These are phyloP conservation scores for Globisporangium nagaii DNA, from an alignment of 352 stramenopile species.

Conservation along the genomic window DNA sequence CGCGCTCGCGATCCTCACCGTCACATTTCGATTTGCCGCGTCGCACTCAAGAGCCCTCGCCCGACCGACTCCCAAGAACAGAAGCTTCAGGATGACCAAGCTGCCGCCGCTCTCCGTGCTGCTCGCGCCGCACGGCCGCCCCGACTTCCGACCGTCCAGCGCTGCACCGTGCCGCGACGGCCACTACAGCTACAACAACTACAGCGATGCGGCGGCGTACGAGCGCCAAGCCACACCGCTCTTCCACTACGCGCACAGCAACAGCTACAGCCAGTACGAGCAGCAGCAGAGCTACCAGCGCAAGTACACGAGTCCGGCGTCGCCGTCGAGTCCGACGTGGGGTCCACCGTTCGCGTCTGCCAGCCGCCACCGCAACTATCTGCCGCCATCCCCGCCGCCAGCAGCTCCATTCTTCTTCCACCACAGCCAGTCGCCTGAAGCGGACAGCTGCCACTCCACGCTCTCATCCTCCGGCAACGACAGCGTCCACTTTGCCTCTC, in stretches of 20 bases:
- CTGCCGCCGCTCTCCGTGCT: constrained; percentile 13
- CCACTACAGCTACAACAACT: neutral
- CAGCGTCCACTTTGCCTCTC: no score
- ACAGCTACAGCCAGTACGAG: neutral
- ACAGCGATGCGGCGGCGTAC: neutral
- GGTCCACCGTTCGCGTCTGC: neutral
- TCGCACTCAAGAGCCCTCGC: neutral
- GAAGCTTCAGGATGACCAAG: neutral
- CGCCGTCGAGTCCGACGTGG: constrained; percentile 7
- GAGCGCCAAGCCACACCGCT: neutral
- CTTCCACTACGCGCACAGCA: neutral
- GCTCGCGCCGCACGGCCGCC: constrained; percentile 3
- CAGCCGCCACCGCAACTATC: neutral
- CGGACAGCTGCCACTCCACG: no score
- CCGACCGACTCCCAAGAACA: neutral
- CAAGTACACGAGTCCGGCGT: neutral
- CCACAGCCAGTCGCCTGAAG: no score
- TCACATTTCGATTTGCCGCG: constrained; percentile 9
- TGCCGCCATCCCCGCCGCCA: no score
- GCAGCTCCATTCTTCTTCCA: constrained; percentile 1
- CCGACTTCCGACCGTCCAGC: neutral
- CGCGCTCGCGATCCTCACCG: no score
- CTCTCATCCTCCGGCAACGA: no score
- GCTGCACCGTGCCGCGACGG: neutral
- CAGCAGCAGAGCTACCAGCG: neutral